Evolutionary conservation across 257 asterid genomes (phyloP).

Genomic region (Pogostemon cablin): DNA sequence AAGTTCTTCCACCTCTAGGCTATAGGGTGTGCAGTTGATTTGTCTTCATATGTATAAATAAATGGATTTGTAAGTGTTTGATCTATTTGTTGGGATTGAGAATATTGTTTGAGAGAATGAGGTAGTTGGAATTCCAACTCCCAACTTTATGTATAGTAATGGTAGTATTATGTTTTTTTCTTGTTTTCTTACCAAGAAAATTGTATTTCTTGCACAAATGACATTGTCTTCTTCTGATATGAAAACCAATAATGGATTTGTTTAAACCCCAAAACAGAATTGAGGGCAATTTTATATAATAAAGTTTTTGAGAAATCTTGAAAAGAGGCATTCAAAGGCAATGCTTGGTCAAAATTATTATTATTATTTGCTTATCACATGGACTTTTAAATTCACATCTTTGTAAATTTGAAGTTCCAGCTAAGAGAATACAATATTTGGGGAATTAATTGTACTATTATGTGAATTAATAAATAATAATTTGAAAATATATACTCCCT

Average conservation of each 20-base stretch:
- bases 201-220: neutral
- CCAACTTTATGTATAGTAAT: slow-evolving; percentile 32
- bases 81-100: slow-evolving; percentile 36
- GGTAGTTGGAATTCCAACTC: slow-evolving; percentile 44
- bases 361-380: slow-evolving; percentile 26
- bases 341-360: slow-evolving; percentile 36
- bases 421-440: slow-evolving; percentile 1
- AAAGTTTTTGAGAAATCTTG: too few species aligned
- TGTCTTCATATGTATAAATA: slow-evolving; percentile 26
- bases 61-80: slow-evolving; percentile 27
- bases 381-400: slow-evolving; percentile 21
- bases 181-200: neutral
- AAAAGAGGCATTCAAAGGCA: slow-evolving; percentile 25
- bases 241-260: too few species aligned
- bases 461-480: neutral
- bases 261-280: too few species aligned
- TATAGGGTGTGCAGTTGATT: slow-evolving; percentile 27
- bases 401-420: slow-evolving; percentile 26
- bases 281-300: too few species aligned
- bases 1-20: slow-evolving; percentile 21
- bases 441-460: neutral
- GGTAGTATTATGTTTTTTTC: slow-evolving; percentile 29
- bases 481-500: neutral
- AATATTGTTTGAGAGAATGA: slow-evolving; percentile 23
- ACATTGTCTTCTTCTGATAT: too few species aligned